phyloP scores from a whole-genome alignment of 2,329 filamentous ascomycete species.

The Fusarium sp. region DNA sequence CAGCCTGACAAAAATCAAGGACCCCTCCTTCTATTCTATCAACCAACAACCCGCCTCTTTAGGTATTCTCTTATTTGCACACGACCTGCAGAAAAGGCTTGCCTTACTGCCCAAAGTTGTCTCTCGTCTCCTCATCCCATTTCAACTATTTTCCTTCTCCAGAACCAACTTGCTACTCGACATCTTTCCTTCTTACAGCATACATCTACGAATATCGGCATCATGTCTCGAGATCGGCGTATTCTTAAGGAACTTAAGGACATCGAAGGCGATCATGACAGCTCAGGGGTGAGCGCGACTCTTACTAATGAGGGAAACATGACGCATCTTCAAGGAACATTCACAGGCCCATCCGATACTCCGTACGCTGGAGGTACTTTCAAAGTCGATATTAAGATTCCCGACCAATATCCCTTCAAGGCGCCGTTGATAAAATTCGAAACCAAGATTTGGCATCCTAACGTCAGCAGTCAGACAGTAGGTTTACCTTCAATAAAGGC shows the following conservation, averaged over 20 bases:
- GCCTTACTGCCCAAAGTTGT: conserved; percentile 3
- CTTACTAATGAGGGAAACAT: conserved; percentile 77
- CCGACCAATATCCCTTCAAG: conserved; percentile 91
- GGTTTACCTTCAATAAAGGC: conserved; percentile 50
- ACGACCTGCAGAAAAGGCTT: conserved; percentile 29
- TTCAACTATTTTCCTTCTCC: background rate
- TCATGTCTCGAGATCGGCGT: conserved; percentile 64
- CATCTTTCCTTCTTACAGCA: background rate
- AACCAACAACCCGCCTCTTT: conserved; percentile 8
- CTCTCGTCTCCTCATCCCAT: conserved; percentile 2
- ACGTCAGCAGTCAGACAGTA: conserved; percentile 94
- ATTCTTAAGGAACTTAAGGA: conserved; percentile 83
- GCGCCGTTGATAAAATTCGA: conserved; percentile 91
- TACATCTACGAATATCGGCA: conserved; percentile 53
- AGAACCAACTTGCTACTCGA: background rate
- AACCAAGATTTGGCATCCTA: conserved; percentile 97
- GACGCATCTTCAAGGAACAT: conserved; percentile 84
- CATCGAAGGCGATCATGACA: conserved; percentile 77
- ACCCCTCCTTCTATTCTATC: conserved; percentile 32
- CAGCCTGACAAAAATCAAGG: conserved; percentile 27
- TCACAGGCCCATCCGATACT: conserved; percentile 89
- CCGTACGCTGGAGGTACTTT: conserved; percentile 92
- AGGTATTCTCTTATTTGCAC: conserved; percentile 4
- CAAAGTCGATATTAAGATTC: conserved; percentile 87
- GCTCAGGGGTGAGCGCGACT: conserved; percentile 80